A percentile compares a stretch with the other conserved stretches of the same genome.
Evolutionary conservation across 1,284 basidiomycete species (phyloP).

Genomic region (Salmacisia buchloeana): DNA sequence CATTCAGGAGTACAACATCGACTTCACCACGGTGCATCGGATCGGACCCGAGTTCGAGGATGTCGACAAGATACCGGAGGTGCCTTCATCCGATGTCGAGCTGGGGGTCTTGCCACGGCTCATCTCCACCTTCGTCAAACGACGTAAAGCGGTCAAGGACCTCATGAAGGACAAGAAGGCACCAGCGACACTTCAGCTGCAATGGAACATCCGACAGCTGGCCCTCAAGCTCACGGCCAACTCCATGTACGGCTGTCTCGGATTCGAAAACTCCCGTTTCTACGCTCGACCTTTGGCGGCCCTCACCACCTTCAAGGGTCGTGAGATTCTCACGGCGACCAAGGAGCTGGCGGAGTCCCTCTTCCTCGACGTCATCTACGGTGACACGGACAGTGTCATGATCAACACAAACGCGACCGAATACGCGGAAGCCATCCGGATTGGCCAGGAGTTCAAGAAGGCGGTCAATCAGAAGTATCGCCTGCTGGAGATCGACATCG

Average conservation of each 20-base stretch:
- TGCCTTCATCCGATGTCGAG: conserved; percentile 66
- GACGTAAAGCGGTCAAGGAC: conserved; percentile 82
- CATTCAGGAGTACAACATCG: conserved; percentile 99
- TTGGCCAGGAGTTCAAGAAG: conserved; percentile 87
- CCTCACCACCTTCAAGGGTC: conserved; percentile 93
- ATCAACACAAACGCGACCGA: conserved; percentile 92
- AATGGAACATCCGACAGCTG: conserved; percentile 93
- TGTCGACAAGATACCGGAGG: conserved; percentile 72
- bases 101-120: conserved; percentile 91
- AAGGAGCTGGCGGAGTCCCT: conserved; percentile 85
- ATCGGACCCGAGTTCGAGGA: conserved; percentile 55
- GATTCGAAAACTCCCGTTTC: conserved; percentile 94
- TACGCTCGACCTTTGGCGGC: conserved; percentile 94
- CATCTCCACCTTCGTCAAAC: conserved; percentile 86
- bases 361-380: conserved; percentile 90
- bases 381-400: conserved; percentile 98
- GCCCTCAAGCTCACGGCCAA: conserved; percentile 97
- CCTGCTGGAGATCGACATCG: conserved; percentile 92
- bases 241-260: conserved; percentile 99
- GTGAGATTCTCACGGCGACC: conserved; percentile 92
- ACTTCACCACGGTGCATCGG: conserved; percentile 90
- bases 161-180: conserved; percentile 87
- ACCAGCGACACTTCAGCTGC: conserved; percentile 70
- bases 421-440: conserved; percentile 79
- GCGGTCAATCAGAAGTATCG: conserved; percentile 92